These are phyloP conservation scores for Lasiosphaeria ovina DNA, from an alignment of 495 filamentous ascomycete genomes.

Conservation along the genomic window DNA sequence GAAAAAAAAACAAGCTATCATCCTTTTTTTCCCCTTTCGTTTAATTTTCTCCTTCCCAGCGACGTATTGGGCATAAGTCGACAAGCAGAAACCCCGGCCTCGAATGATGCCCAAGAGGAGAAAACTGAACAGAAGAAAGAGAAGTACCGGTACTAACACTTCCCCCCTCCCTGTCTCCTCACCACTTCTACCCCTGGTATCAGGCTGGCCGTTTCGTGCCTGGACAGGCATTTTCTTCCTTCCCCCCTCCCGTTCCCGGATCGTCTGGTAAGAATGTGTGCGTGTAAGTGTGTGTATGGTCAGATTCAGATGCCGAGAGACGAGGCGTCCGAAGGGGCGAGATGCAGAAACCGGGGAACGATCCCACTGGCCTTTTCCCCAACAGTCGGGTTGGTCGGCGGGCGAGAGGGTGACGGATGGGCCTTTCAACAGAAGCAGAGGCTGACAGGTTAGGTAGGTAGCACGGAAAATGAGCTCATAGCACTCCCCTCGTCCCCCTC, in stretches of 20 bases:
- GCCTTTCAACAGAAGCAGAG: not conserved
- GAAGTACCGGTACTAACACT: not conserved
- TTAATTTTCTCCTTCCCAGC: not conserved
- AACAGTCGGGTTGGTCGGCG: not conserved
- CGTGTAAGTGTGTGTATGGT: not conserved
- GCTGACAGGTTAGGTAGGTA: not conserved
- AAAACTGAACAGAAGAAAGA: not conserved
- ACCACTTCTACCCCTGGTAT: not conserved
- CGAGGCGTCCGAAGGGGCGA: slow-evolving; percentile 1
- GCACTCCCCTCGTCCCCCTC: too few species aligned
- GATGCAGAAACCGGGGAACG: slow-evolving; percentile 21
- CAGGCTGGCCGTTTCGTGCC: not conserved
- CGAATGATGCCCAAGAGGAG: not conserved
- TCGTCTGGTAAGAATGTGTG: not conserved
- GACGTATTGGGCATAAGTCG: not conserved
- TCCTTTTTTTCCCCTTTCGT: not conserved
- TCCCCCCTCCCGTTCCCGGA: not conserved
- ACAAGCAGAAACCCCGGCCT: not conserved
- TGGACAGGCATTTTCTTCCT: not conserved
- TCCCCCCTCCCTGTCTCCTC: not conserved
- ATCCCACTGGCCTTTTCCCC: slow-evolving; percentile 21
- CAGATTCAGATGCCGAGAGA: slow-evolving; percentile 6
- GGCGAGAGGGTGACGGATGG: not conserved
- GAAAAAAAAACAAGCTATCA: not conserved
- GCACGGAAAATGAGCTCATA: not conserved